A percentile compares a stretch with the other conserved stretches of the same genome.
phyloP scores from a whole-genome alignment of 371 early-diverging fungal genomes.

The Funneliformis caledonium region DNA sequence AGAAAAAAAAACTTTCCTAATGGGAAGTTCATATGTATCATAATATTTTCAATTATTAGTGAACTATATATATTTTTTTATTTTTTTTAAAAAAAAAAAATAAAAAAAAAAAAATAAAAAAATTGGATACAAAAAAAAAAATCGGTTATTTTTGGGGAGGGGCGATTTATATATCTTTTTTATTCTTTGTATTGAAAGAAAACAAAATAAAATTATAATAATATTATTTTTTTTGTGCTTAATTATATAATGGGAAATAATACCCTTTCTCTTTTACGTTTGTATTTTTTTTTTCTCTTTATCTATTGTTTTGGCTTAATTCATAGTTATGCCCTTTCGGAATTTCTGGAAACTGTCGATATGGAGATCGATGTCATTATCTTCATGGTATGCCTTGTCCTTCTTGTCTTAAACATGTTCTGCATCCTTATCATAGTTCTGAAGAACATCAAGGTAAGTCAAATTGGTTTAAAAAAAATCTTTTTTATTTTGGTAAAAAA shows the following conservation, averaged over 20 bases:
- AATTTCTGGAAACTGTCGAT: slow-evolving; percentile 41
- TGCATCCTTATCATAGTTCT: slow-evolving; percentile 51
- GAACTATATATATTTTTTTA: neutral
- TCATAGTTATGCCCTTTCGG: slow-evolving; percentile 44
- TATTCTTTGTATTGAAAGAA: slow-evolving; percentile 21
- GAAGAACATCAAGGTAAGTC: slow-evolving; percentile 47
- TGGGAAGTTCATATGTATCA: neutral
- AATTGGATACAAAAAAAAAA: neutral
- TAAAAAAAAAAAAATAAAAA: neutral
- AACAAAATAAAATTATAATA: slow-evolving; percentile 23
- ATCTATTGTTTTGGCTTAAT: slow-evolving; percentile 7
- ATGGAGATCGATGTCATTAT: slow-evolving; percentile 42
- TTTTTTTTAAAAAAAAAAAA: neutral
- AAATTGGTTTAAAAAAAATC: neutral
- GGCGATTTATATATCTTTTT: slow-evolving; percentile 4
- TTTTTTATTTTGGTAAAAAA: neutral
- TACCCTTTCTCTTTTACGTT: slow-evolving; percentile 12
- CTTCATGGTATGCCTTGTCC: slow-evolving; percentile 59
- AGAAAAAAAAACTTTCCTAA: neutral
- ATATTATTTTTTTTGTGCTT: neutral
- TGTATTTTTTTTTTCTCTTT: neutral
- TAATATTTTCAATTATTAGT: neutral
- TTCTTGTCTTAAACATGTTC: slow-evolving; percentile 49
- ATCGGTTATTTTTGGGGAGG: neutral
- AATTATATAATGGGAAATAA: slow-evolving; percentile 5